phyloP scores from a whole-genome alignment of 345 rosid genomes.

The Arabidopsis arenosa region DNA sequence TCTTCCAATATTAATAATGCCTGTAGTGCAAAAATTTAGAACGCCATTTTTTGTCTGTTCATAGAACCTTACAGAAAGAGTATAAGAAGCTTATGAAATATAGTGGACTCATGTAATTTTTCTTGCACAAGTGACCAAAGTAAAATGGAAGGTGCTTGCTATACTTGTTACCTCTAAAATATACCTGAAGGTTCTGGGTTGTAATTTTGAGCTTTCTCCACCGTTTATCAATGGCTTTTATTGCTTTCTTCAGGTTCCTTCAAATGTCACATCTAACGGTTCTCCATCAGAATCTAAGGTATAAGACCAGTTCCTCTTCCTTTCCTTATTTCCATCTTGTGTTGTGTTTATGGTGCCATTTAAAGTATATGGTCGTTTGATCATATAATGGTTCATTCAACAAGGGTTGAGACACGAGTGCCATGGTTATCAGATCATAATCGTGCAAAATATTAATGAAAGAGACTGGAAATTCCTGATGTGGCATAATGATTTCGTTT shows the following conservation, averaged over 20 bases:
- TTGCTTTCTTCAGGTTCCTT: slow-evolving; percentile 69
- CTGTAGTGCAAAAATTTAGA: not conserved
- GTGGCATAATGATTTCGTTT: slow-evolving; percentile 39
- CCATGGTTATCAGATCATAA: slow-evolving; percentile 4
- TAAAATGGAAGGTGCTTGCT: not conserved
- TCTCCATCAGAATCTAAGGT: slow-evolving; percentile 62
- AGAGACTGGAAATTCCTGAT: slow-evolving; percentile 4
- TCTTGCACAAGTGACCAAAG: not conserved
- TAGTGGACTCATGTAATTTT: not conserved
- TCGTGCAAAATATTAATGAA: not conserved
- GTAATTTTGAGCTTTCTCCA: not conserved
- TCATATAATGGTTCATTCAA: slow-evolving; percentile 12
- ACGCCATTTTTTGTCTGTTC: slow-evolving; percentile 25
- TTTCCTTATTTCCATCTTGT: not conserved
- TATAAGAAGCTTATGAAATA: slow-evolving; percentile 2
- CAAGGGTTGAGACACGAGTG: slow-evolving; percentile 4
- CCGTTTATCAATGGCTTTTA: slow-evolving; percentile 4
- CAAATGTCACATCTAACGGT: slow-evolving; percentile 59
- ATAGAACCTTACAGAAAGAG: slow-evolving; percentile 6
- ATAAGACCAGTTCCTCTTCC: slow-evolving; percentile 29
- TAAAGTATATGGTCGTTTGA: slow-evolving; percentile 12
- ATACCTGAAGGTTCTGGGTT: slow-evolving; percentile 1
- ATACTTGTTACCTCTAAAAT: not conserved
- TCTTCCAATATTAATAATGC: not conserved
- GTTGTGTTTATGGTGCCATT: slow-evolving; percentile 1